Percentiles rank a stretch among this genome's conserved stretches.
Conservation (phyloP, 805 yeast species). For the Yarrowia bubula region DNA sequence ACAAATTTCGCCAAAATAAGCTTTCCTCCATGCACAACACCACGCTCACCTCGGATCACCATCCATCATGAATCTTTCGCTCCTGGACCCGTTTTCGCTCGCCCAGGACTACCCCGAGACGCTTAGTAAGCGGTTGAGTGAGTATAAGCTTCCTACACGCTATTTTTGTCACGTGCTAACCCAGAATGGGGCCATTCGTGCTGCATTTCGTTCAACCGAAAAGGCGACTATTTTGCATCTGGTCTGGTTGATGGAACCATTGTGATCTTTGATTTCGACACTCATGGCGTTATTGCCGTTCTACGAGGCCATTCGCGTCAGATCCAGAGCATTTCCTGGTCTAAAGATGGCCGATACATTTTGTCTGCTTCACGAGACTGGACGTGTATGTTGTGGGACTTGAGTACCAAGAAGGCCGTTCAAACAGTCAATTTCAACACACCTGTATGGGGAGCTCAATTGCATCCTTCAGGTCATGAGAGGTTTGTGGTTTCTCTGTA, state of each 20-base stretch:
- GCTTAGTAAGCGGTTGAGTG: slow-evolving; percentile 60
- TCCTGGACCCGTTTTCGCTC: slow-evolving; percentile 87
- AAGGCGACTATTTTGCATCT: slow-evolving; percentile 83
- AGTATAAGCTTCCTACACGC: slow-evolving; percentile 24
- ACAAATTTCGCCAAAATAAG: neutral
- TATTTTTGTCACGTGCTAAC: neutral
- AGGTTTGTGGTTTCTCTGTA: slow-evolving; percentile 60
- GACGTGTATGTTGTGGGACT: slow-evolving; percentile 79
- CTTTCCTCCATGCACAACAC: neutral
- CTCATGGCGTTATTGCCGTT: slow-evolving; percentile 54
- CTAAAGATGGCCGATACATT: slow-evolving; percentile 64
- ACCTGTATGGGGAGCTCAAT: slow-evolving; percentile 68
- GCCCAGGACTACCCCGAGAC: slow-evolving; percentile 90
- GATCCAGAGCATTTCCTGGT: slow-evolving; percentile 73
- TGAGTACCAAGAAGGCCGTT: slow-evolving; percentile 45
- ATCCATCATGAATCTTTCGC: slow-evolving; percentile 64
- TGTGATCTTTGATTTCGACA: slow-evolving; percentile 70
- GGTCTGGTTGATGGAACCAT: slow-evolving; percentile 75
- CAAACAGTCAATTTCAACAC: slow-evolving; percentile 56
- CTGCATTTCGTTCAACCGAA: slow-evolving; percentile 61
- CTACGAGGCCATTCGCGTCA: slow-evolving; percentile 68
- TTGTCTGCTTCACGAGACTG: slow-evolving; percentile 78
- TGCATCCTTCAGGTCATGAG: slow-evolving; percentile 50
- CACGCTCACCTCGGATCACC: neutral
- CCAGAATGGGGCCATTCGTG: slow-evolving; percentile 51